Base-by-base conservation (phyloP, 495 filamentous ascomycete species). In the Mytilinidion resinicola region DNA sequence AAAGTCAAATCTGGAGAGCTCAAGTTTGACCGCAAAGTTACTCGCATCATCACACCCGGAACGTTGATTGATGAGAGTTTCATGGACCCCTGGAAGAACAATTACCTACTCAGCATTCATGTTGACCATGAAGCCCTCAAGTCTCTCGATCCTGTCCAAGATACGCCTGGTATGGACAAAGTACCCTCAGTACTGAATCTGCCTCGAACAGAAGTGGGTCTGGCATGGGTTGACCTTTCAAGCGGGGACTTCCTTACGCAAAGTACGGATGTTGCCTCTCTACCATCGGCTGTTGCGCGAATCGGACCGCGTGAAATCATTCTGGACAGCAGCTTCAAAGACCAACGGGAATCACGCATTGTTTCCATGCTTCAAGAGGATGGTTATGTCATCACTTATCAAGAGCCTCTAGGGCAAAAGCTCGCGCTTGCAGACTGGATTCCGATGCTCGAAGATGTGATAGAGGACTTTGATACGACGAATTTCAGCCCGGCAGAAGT, bases 31-130 rank as follows among this genome's bases (percentile, higher is more conserved):
- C 85, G 93, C 42, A 83, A 77, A 59, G 88, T 99, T 14, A 80
- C 88, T 42, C 84, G 93, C 41, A 85, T 96, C 54, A 80, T 99
- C 69, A 96, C 93, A 0, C 91, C 95, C 0, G 93, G 93, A 9
- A 99, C 93, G 0, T 73, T 97, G 43, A 96, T 97, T 63, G 93
- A 99, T 70, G 95, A 99, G 72, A 90, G 91, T 61, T 97, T 96
- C 70, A 88, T 97, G 76, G 88, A 96, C 65, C 86, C 90, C 0
- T 90, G 86, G 53, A 84, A 89, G 60, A 95, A 95, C 69, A 96
- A 96, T 68, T 98, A 90, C 68, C 71, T 98, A 41, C 80, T 97
- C 61, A 84, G 87, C 38, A 78, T 96, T 38, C 81, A 91, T 64
- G 55, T 79, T 12, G 74, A 81, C 55, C 60, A 49, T 46, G 25